Evolutionary conservation across 495 filamentous ascomycete genomes (phyloP), one percentile per base, ranked within the genome.

Genomic region (Neurospora sp.): DNA sequence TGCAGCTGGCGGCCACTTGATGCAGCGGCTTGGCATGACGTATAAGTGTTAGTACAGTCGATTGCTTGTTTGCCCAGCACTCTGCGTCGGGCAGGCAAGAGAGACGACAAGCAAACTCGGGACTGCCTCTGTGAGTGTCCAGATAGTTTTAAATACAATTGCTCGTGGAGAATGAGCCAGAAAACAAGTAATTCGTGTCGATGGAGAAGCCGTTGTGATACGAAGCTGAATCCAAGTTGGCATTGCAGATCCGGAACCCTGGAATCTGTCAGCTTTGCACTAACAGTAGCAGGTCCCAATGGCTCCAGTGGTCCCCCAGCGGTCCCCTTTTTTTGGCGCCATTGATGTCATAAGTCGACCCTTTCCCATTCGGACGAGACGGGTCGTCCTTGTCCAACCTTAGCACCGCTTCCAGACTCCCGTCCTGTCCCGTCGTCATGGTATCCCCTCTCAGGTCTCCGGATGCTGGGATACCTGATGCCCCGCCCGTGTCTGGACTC

Each of bases 271-370:
- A 35, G 53, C 27, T 31, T 35, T 61, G 53, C 53, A 61, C 53
- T 65, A 65, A 65, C 47, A 53, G 20, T 53, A 20, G 45, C 45
- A 53, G 45, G 45, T 27, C 20, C 20, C 45, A 53, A 12, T 22
- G 44, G 44, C 3, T 53, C 10, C 45, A 61, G 20, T 10, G 45
- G 45, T 53, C 45, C 45, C 44, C 45, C 45, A 22, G 12, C 14
- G 14, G 53, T 18, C 53, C 53, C 27, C 53, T 61, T 61, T 65
- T 65, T 27, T 65, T 65, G 74, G n/a, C 69, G 73, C 73, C 75
- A 70, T 71, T 78, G 77, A 78, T 77, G 75, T 78, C 77, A 78
- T 78, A 73, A 70, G n/a, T 68, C 27, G 53, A 72, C 73, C 53
- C 53, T 61, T 61, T 31, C 22, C 22, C 47, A 10, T 59, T 59